Base-by-base conservation (phyloP, 441 rosid genomes). In the Geranium incanum region DNA sequence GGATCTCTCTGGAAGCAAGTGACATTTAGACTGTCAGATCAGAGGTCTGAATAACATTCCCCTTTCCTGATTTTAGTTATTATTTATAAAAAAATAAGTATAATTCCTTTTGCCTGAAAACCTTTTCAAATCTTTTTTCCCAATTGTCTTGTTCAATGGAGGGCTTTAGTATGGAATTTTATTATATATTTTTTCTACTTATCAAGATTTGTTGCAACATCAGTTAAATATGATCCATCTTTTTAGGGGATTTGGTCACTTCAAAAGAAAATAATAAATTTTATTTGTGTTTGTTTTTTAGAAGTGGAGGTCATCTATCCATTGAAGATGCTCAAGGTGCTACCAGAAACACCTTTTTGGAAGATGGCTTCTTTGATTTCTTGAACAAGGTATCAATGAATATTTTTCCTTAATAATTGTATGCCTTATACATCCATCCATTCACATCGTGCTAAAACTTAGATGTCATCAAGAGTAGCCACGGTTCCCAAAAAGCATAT, bases 1-100 rank as follows among this genome's bases (percentile, higher is more conserved):
- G 98, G 97, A 85, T 82, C 93, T 68, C 97, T 95, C 75, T 95
- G 97, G 99, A 90, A 86, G 86, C 93, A 88, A 77, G 72, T 90
- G 87, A 88, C 92, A 39, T 95, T 81, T 83, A 87, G 85, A 81
- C 83, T 95, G 78, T 81, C 89, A 21, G 85, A 87, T 72, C 78
- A 83, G 77, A 90, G 98, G 99, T 90, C 76, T 81, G 84, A 77
- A 75, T 71, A 71, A 41, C 74, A 43, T 50, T 67, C 41, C n/a
- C n/a, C 21, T 18, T 38, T 67, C 23, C 37, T n/a, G 66, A n/a
- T 69, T 70, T 45, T 66, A 68, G 72, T 72, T 75, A 68, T 73
- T 70, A 75, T 16, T 60, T 38, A 13, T 65, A 19, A 66, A 5
- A 4, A 19, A 13, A 5, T 33, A 16, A 21, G 3, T 45, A 45